These are phyloP conservation scores for Tagetes patula DNA, from an alignment of 129 eudicot genomes.

Conservation along the genomic window DNA sequence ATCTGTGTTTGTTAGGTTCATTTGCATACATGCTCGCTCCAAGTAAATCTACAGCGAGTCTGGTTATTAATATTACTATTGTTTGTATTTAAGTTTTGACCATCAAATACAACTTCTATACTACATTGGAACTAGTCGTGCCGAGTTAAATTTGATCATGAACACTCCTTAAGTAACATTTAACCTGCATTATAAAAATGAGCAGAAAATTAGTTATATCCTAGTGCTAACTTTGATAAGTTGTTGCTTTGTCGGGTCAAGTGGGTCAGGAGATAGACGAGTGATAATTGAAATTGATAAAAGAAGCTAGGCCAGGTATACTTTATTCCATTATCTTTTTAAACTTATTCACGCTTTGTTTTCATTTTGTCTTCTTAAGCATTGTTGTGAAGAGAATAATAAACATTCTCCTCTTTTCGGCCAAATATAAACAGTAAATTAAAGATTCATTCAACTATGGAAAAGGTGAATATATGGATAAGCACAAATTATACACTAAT, in stretches of 20 bases:
- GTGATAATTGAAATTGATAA: not conserved
- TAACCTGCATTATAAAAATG: no score
- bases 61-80: not conserved
- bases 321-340: not conserved
- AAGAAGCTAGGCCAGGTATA: not conserved
- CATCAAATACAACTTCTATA: not conserved
- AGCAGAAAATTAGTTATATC: no score
- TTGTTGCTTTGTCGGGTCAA: not conserved
- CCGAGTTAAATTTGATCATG: not conserved
- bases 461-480: no score
- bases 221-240: not conserved
- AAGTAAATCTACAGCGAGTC: no score
- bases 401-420: not conserved
- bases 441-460: no score
- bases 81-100: not conserved
- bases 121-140: not conserved
- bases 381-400: not conserved
- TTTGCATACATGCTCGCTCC: no score
- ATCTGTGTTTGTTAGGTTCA: no score
- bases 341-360: not conserved
- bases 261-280: not conserved
- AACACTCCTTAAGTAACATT: no score
- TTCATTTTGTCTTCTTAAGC: not conserved
- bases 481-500: no score
- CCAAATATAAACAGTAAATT: not conserved